Conservation (phyloP, 441 rosid genomes). For the Raphanus hybrid region DNA sequence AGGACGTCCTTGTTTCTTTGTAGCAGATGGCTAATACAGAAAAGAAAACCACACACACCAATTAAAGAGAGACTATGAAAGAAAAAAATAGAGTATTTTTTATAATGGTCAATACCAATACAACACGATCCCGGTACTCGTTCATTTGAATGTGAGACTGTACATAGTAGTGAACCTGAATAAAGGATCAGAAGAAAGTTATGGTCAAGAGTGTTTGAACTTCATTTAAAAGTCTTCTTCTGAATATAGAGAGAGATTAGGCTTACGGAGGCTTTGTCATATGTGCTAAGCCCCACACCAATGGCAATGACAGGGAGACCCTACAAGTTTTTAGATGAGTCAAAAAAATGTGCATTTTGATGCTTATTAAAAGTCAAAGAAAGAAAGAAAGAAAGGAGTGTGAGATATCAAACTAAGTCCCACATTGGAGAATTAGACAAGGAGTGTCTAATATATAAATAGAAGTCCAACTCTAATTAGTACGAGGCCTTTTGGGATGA, state of each 20-base stretch:
- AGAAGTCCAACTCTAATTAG: no score
- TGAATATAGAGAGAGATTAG: slow-evolving; percentile 9
- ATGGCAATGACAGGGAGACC: slow-evolving; percentile 76
- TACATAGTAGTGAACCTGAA: slow-evolving; percentile 69
- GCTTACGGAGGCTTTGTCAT: slow-evolving; percentile 76
- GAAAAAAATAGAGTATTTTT: neutral
- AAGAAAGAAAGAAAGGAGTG: neutral
- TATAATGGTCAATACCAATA: slow-evolving; percentile 51
- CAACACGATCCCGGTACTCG: slow-evolving; percentile 74
- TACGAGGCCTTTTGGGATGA: no score
- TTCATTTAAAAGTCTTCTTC: neutral
- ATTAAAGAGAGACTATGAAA: slow-evolving; percentile 4
- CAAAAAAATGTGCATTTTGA: slow-evolving; percentile 9
- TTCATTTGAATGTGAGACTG: slow-evolving; percentile 85
- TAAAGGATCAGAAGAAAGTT: slow-evolving; percentile 13
- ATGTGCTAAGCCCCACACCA: slow-evolving; percentile 80
- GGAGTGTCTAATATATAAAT: no score
- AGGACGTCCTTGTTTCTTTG: slow-evolving; percentile 58
- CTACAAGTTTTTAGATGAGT: slow-evolving; percentile 2
- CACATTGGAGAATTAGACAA: no score
- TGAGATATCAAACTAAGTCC: no score
- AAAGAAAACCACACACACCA: slow-evolving; percentile 11
- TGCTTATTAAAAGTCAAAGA: neutral
- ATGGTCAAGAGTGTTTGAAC: slow-evolving; percentile 30
- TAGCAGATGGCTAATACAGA: slow-evolving; percentile 55